Base-by-base conservation (phyloP, 2,329 filamentous ascomycete genomes). In the Didymella pomorum region DNA sequence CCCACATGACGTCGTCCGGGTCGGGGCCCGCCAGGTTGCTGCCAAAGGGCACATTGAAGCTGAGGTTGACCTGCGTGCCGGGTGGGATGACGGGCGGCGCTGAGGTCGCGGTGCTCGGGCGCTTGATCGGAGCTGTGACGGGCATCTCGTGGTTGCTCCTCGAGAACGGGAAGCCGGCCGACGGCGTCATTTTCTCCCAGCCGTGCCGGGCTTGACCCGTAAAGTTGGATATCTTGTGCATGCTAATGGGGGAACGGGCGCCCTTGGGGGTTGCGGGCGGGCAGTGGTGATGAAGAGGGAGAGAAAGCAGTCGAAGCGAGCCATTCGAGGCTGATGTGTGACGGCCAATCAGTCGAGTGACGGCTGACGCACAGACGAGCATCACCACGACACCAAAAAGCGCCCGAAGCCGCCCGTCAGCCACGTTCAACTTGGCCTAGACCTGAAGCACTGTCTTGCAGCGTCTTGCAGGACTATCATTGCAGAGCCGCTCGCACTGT, bases 41-140 rank as follows among this genome's bases (percentile, higher is more conserved):
- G 68, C 93, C 89, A 80, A 98, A 97, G 61, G 95, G 95, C 47
- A 99, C 90, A 76, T 97, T 98, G 87, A 99, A 98, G 65, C 92
- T 94, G 77, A 97, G 89, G 79, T 96, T 92, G 78, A 98, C 91
- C 66, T 87, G 88, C 51, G 89, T 84, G 76, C 94, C 90, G 73
- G 89, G 85, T 63, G 89, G 83, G 65, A 89, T 88, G 58, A 89
- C 87, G 66, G 90, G 88, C 70, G 88, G 79, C 47, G 72, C 66
- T 10, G 73, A 71, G 21, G 70, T 70, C 11, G 76, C 80, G 20
- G 81, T 81, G 74, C 71, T 83, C 71, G 74, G 83, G 76, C 86
- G 85, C 78, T 87, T 87, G 71, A 84, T 78, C 59, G 82, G 79
- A 64, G 82, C 79, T 67, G 76, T 70, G 67, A 80, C 78, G 64